These are phyloP conservation scores for Leucocoprinus leucothites DNA, from an alignment of 768 basidiomycete genomes.

Conservation along the genomic window DNA sequence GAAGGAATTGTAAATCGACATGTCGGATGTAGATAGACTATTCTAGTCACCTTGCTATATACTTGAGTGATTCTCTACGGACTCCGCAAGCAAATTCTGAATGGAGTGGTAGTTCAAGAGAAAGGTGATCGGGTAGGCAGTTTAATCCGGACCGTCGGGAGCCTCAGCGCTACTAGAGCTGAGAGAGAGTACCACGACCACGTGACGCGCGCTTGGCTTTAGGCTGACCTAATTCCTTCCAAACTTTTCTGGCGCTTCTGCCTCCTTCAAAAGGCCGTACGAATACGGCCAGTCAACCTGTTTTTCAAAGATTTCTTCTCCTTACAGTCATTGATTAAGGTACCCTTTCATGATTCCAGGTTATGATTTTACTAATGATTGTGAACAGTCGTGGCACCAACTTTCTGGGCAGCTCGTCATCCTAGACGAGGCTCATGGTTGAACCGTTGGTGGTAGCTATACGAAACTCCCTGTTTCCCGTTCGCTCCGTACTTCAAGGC, in stretches of 20 bases:
- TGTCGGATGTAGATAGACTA: too few species aligned
- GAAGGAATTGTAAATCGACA: too few species aligned
- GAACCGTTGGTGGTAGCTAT: slow-evolving; percentile 59
- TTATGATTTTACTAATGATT: neutral
- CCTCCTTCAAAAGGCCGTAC: neutral
- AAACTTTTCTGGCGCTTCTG: slow-evolving; percentile 7
- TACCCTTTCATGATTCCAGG: slow-evolving; percentile 5
- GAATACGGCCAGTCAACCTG: neutral
- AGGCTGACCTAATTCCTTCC: slow-evolving; percentile 2
- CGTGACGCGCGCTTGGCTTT: neutral
- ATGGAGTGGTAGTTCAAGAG: too few species aligned
- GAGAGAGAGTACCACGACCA: neutral
- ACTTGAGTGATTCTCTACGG: too few species aligned
- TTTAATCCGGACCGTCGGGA: too few species aligned
- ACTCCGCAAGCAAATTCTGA: too few species aligned
- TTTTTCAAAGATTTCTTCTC: neutral
- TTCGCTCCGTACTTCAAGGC: slow-evolving; percentile 23
- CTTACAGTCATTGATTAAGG: slow-evolving; percentile 17
- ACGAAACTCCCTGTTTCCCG: slow-evolving; percentile 43
- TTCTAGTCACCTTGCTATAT: too few species aligned
- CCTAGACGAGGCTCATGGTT: slow-evolving; percentile 44
- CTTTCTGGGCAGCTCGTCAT: slow-evolving; percentile 20
- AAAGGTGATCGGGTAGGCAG: too few species aligned
- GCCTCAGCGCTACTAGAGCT: neutral
- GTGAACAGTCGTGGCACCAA: neutral